Conservation (phyloP, 73 alveolate genomes). For the Loxodes magnus region DNA sequence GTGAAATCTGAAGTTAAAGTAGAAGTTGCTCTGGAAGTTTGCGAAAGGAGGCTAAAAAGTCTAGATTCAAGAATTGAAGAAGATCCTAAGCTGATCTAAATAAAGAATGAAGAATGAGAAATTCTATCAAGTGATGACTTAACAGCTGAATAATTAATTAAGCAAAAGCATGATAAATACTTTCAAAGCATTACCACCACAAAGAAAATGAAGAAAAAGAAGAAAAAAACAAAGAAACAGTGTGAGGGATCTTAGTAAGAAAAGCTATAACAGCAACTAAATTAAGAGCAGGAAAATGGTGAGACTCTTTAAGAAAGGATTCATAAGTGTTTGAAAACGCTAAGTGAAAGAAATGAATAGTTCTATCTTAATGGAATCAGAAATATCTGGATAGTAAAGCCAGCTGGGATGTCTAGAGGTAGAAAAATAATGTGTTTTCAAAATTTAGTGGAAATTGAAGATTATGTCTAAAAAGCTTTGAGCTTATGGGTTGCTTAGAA, state of each 20-base stretch:
- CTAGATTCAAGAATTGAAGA: constrained; percentile 41
- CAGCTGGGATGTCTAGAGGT: constrained; percentile 36
- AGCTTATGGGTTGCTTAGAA: constrained; percentile 64
- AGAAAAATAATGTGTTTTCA: constrained; percentile 19
- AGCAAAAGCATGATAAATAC: constrained; percentile 39
- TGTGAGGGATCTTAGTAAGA: neutral
- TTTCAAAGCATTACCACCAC: constrained; percentile 26
- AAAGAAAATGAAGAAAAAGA: constrained; percentile 30
- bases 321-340: constrained; percentile 24
- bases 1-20: constrained; percentile 27
- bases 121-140: constrained; percentile 44
- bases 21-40: constrained; percentile 35
- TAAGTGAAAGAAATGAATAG: constrained; percentile 13
- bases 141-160: constrained; percentile 27
- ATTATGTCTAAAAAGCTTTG: constrained; percentile 30
- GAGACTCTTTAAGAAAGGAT: constrained; percentile 48
- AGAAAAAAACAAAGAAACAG: constrained; percentile 39
- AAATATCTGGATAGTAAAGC: constrained; percentile 72
- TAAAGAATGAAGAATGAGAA: constrained; percentile 67
- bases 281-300: constrained; percentile 33
- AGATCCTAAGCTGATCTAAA: constrained; percentile 22
- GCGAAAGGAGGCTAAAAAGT: constrained; percentile 22
- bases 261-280: no score
- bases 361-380: constrained; percentile 34
- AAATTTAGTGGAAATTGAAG: constrained; percentile 14